phyloP scores from a whole-genome alignment of 106 monocot species.

The Dendrobium huoshanense region DNA sequence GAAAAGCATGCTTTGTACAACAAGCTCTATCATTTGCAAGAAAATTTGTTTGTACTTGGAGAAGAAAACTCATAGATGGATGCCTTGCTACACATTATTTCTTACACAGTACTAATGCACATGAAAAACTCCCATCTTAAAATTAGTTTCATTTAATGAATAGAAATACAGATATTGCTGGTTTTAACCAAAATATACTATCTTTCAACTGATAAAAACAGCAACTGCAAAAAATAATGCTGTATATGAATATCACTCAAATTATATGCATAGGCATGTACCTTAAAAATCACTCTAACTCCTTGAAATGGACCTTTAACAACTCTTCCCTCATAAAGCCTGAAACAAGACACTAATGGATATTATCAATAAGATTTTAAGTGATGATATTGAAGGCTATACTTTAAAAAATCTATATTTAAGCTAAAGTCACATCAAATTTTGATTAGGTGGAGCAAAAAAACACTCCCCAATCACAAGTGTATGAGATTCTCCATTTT shows the following conservation, averaged over 20 bases:
- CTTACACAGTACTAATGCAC: neutral
- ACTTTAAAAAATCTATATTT: no score
- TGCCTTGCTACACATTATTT: neutral
- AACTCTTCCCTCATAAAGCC: conserved; percentile 94
- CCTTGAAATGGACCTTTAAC: conserved; percentile 63
- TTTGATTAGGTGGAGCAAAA: no score
- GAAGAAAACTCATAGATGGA: conserved; percentile 1
- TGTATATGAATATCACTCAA: neutral
- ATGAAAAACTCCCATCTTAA: neutral
- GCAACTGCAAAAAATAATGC: neutral
- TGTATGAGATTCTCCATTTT: no score
- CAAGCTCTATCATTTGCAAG: neutral
- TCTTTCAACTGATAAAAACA: neutral
- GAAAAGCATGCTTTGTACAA: neutral
- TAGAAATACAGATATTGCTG: neutral
- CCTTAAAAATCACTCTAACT: conserved; percentile 71
- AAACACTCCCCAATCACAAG: no score
- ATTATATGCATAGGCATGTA: conserved; percentile 12
- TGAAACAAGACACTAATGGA: conserved; percentile 52
- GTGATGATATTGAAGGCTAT: neutral
- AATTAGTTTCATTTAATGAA: neutral
- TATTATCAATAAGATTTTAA: conserved; percentile 28
- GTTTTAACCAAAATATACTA: neutral
- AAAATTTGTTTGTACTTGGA: neutral
- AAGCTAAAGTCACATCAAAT: no score